These are phyloP conservation scores for Leccinum olivaceopallidum DNA, from an alignment of 768 basidiomycete genomes.

Conservation along the genomic window DNA sequence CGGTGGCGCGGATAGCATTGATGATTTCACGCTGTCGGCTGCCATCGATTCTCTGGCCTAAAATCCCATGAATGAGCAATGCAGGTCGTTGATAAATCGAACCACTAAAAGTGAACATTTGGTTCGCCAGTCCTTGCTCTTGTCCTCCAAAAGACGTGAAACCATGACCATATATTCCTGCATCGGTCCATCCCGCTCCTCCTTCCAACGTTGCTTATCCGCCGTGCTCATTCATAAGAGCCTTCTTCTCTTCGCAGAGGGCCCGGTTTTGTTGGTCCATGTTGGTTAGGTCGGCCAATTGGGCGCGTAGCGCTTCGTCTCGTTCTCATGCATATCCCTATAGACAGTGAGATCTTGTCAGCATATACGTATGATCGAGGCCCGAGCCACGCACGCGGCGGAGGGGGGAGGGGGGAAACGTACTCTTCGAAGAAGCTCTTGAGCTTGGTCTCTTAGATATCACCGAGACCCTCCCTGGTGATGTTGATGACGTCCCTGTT, in stretches of 20 bases:
- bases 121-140: conserved; percentile 48
- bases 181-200: conserved; percentile 57
- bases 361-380: no score
- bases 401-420: conserved; percentile 23
- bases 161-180: conserved; percentile 64
- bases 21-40: conserved; percentile 64
- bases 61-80: conserved; percentile 13
- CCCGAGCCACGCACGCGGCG: no score
- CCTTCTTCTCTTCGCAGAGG: conserved; percentile 58
- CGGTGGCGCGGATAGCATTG: conserved; percentile 65
- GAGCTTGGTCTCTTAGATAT: conserved; percentile 79
- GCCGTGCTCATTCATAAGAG: conserved; percentile 56
- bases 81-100: not conserved
- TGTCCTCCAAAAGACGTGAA: conserved; percentile 54
- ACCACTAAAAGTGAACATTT: conserved; percentile 26
- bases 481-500: conserved; percentile 81
- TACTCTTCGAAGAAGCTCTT: conserved; percentile 85
- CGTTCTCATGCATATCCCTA: conserved; percentile 25
- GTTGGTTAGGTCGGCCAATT: conserved; percentile 72
- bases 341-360: no score
- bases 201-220: conserved; percentile 58
- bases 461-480: conserved; percentile 77
- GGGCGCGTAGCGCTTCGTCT: conserved; percentile 57
- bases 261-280: conserved; percentile 68
- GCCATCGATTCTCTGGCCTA: conserved; percentile 71